Evolutionary conservation across 164 flowering plant species (phyloP), one percentile per base, ranked within the genome.

Genomic region (Aristolochia contorta): DNA sequence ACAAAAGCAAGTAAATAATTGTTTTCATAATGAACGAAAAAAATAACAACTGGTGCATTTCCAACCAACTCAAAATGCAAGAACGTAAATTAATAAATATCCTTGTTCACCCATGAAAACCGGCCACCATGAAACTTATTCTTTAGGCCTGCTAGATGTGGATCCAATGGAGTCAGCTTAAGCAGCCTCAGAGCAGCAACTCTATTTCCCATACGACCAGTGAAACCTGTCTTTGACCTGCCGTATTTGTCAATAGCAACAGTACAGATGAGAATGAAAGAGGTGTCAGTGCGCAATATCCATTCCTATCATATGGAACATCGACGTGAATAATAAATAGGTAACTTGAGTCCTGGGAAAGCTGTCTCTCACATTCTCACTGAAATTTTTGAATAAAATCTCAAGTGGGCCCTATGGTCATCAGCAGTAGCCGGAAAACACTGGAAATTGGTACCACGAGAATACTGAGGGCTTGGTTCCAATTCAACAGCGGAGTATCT

Each of bases 291-390:
- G 93, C n/a, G n/a, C n/a, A n/a, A n/a, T n/a, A n/a, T n/a, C n/a
- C n/a, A n/a, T n/a, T n/a, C n/a, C n/a, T n/a, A n/a, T n/a, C n/a
- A n/a, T n/a, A n/a, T n/a, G n/a, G n/a, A n/a, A n/a, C n/a, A n/a
- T n/a, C n/a, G n/a, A n/a, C n/a, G n/a, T n/a, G n/a, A n/a, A n/a
- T n/a, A n/a, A n/a, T n/a, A n/a, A n/a, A n/a, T n/a, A n/a, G n/a
- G n/a, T n/a, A n/a, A 85, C 19, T 97, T 97, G 65, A 94, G 90
- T 21, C 99, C 97, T 1, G 99, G 99, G 62, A 94, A 91, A 48
- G 99, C 97, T 24, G 99, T 94, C 70, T 94, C 91, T 30, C 97
- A 97, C 73, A 74, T 82, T 65, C 99, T 78, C 96, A 94, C 91
- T 0, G 99, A 82, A 64, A 66, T 82, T 65, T 54, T 84, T 0